Evolutionary conservation across 2,329 filamentous ascomycete genomes (phyloP), one percentile per base, ranked within the genome.

Genomic region (Leptographium flavum): DNA sequence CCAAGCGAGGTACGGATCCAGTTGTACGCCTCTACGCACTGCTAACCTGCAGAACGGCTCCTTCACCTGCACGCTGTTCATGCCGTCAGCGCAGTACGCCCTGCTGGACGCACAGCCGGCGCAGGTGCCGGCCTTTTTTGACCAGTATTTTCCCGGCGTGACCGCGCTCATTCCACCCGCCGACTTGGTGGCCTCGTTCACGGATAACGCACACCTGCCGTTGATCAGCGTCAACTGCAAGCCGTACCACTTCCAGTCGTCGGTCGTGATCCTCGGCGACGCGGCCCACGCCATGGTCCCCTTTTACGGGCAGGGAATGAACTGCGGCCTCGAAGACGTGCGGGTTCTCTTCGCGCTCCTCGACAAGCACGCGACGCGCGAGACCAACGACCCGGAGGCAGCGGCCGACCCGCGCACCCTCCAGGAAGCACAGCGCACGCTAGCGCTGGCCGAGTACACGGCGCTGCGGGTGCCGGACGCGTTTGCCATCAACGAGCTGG

Each of bases 221-320:
- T 71, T 98, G 7, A 92, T 98, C 59, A 92, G 77, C 59, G 83
- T 98, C 58, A 96, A 94, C 63, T 95, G 88, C 66, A 74, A 74
- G 17, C 92, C 92, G 0, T 85, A 96, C 63, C 87, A 94, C 65
- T 87, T 77, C 65, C 70, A 66, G 42, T 77, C 78, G 22, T 83
- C 79, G 1, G 87, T 74, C 28, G 87, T 94, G 48, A 86, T 98
- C 41, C 60, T 98, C 31, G 92, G 92, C 47, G 92, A 98, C 59
- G 87, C 92, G 8, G 88, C 92, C 0, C 92, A 98, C 60, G 92
- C 93, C 47, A 95, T 98, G 81, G 87, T 98, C 0, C 92, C 92
- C 0, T 98, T 98, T 63, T 98, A 96, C 61, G 92, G 92, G 0
- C 92, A 98, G 61, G 92, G 92, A 32, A 93, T 98, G 80, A 98